Evolutionary conservation across 1,139 yeast species (phyloP).

Genomic region (Pneumocystis wakefieldiae): DNA sequence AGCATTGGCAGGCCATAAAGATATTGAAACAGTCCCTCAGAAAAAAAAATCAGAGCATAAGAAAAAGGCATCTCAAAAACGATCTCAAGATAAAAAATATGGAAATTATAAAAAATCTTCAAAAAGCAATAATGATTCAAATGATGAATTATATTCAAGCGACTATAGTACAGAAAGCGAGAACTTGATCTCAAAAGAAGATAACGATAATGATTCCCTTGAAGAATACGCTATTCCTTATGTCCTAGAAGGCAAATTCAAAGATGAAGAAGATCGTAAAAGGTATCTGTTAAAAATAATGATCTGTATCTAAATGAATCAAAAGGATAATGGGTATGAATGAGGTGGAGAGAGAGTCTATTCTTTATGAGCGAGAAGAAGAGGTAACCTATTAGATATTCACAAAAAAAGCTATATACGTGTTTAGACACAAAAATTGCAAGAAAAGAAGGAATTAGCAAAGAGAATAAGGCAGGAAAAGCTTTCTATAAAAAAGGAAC

Average conservation of each 20-base stretch:
- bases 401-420: neutral
- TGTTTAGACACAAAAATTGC: constrained; percentile 35
- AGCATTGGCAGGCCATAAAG: neutral
- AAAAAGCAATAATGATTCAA: constrained; percentile 20
- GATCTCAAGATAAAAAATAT: constrained; percentile 19
- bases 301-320: neutral
- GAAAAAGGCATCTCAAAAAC: constrained; percentile 18
- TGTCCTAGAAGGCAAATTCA: constrained; percentile 84
- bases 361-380: constrained; percentile 81
- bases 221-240: constrained; percentile 51
- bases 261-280: constrained; percentile 62
- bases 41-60: constrained; percentile 22
- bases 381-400: constrained; percentile 41
- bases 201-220: constrained; percentile 31
- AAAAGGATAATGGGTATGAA: constrained; percentile 50
- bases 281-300: constrained; percentile 15
- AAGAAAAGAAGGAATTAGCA: constrained; percentile 67
- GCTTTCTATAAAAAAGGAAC: constrained; percentile 7
- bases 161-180: constrained; percentile 15
- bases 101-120: constrained; percentile 19
- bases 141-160: constrained; percentile 15
- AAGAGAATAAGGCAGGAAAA: constrained; percentile 55
- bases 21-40: constrained; percentile 23
- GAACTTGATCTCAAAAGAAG: constrained; percentile 26
- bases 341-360: constrained; percentile 81